Evolutionary conservation across 2,329 filamentous ascomycete genomes (phyloP), one percentile per base, ranked within the genome.

Genomic region (Tolypocladium tundrense): DNA sequence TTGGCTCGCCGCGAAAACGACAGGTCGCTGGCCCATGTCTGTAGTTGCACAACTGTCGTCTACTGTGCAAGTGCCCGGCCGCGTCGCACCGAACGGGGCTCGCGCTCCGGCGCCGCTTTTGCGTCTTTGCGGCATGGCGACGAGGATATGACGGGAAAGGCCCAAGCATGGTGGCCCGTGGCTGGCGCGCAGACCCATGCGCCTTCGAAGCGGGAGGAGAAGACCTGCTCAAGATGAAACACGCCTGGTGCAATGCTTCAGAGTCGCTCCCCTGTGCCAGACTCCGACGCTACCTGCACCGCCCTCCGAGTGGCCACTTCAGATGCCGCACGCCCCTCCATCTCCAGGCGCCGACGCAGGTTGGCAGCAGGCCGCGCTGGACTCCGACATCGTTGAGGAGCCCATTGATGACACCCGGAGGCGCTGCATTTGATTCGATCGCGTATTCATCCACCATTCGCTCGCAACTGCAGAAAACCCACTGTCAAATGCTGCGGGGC

Each of bases 211-310:
- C 53, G 53, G 40, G 48, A 56, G 40, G 33, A 55, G 37, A 51
- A 19, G 33, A 53, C 27, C 51, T 70, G 70, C 67, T 72, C 67
- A 73, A 71, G 65, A 61, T 79, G 77, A 80, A 80, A 80, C 77
- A 66, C 68, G 72, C 72, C 75, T 77, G 77, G 74, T 68, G 75
- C 75, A 75, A 59, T 77, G 75, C 77, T 71, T 79, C 75, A 77
- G 74, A 75, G 72, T 69, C 69, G 67, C 70, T 63, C 68, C 72
- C 67, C 64, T 68, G 67, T 67, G 64, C 65, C 62, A 70, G 61
- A 64, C 62, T 66, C 67, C 66, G 64, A 64, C 66, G 69, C 71
- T 73, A 75, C 67, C 60, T 65, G 65, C 61, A 64, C 62, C 65
- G 66, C 61, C 54, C 59, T 64, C 59, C 66, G 59, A 61, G 60